phyloP scores from a whole-genome alignment of 2,329 filamentous ascomycete genomes.

The Pseudopithomyces chartarum region DNA sequence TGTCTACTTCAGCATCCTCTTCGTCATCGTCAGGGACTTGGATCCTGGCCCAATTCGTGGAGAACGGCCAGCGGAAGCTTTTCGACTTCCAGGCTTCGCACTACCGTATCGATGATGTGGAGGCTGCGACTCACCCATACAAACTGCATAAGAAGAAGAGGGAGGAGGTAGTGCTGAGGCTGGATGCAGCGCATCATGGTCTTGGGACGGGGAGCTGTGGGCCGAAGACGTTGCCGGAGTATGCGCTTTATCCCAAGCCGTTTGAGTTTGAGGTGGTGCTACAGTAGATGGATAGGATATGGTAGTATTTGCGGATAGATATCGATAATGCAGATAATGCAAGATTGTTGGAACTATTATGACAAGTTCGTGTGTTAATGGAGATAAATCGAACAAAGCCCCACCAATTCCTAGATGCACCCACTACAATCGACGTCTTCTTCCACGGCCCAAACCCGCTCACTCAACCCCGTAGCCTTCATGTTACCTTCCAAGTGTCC shows the following conservation, averaged over 20 bases:
- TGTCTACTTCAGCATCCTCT: slow-evolving; percentile 8
- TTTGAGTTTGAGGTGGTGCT: slow-evolving; percentile 46
- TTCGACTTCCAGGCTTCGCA: slow-evolving; percentile 61
- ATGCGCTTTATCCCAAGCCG: slow-evolving; percentile 42
- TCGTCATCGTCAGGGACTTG: slow-evolving; percentile 10
- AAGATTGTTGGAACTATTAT: too few species aligned
- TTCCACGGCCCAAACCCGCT: slow-evolving; percentile 38
- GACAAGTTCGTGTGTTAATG: too few species aligned
- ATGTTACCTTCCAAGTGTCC: slow-evolving; percentile 22
- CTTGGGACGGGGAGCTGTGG: slow-evolving; percentile 68
- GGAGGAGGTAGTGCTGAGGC: slow-evolving; percentile 60
- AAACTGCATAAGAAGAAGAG: slow-evolving; percentile 62
- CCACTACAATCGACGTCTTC: slow-evolving; percentile 33
- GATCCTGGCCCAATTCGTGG: slow-evolving; percentile 37
- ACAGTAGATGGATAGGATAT: slow-evolving; percentile 9
- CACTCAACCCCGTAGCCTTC: slow-evolving; percentile 15
- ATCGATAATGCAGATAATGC: too few species aligned
- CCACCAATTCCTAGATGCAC: not conserved
- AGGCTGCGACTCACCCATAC: slow-evolving; percentile 66
- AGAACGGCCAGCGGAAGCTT: slow-evolving; percentile 17
- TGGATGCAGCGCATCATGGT: slow-evolving; percentile 68
- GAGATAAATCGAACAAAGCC: too few species aligned
- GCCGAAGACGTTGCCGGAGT: slow-evolving; percentile 53
- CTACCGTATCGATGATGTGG: slow-evolving; percentile 59
- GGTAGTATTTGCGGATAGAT: not conserved